A percentile compares a stretch with the other conserved stretches of the same genome.
These are phyloP conservation scores for Colletotrichum truncatum DNA, from an alignment of 2,329 filamentous ascomycete species.

Conservation along the genomic window DNA sequence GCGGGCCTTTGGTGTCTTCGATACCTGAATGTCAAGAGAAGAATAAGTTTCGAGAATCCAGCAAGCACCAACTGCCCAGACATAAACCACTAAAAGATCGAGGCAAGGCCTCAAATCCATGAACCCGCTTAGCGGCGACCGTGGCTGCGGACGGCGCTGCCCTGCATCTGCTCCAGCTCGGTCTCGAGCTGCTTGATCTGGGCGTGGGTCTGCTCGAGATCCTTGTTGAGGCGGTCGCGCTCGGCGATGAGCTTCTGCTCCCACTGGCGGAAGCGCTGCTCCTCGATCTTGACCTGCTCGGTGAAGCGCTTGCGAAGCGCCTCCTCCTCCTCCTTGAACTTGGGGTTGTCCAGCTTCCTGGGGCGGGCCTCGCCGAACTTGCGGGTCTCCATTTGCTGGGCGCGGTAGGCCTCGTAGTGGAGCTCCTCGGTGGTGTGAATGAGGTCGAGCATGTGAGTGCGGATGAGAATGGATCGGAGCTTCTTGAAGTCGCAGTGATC, in stretches of 20 bases:
- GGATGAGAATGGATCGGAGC: constrained; percentile 97
- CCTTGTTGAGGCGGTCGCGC: constrained; percentile 99
- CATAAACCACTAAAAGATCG: constrained; percentile 24
- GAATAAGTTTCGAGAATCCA: constrained; percentile 32
- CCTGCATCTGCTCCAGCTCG: constrained; percentile 94
- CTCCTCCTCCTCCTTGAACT: constrained; percentile 99
- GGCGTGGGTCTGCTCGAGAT: constrained; percentile 96
- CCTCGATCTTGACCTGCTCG: constrained; percentile 99
- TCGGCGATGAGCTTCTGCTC: constrained; percentile 99
- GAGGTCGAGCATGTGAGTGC: constrained; percentile 99
- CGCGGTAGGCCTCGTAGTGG: constrained; percentile 99
- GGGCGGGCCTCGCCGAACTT: constrained; percentile 98
- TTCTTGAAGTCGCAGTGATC: constrained; percentile 99
- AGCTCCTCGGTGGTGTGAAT: constrained; percentile 99
- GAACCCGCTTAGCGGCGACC: constrained; percentile 77
- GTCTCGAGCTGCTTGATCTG: constrained; percentile 90
- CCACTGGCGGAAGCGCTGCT: constrained; percentile 99
- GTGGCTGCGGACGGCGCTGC: constrained; percentile 87
- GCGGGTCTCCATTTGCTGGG: constrained; percentile 99
- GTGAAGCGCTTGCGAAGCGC: constrained; percentile 98
- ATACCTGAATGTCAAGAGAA: constrained; percentile 15
- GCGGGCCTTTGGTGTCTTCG: constrained; percentile 8
- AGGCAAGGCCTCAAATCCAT: constrained; percentile 1
- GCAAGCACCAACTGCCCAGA: constrained; percentile 35
- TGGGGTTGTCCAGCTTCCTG: constrained; percentile 98